phyloP scores from a whole-genome alignment of 2,329 filamentous ascomycete genomes.

The Xylaria sp. region DNA sequence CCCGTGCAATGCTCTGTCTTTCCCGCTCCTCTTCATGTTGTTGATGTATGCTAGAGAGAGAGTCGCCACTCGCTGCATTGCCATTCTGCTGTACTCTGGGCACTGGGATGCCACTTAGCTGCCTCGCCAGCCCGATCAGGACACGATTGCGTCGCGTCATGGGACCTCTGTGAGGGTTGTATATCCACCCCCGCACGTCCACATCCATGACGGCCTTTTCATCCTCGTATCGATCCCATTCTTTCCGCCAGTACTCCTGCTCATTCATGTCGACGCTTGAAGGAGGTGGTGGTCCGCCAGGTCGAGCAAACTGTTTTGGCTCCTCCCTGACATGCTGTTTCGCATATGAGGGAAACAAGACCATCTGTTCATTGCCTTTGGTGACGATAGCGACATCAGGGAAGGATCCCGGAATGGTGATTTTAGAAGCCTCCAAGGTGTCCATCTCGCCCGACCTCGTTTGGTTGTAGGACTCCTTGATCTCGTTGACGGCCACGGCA shows the following conservation, averaged over 20 bases:
- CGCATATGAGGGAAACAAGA: constrained; percentile 93
- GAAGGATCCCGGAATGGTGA: constrained; percentile 75
- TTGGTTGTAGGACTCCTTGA: constrained; percentile 64
- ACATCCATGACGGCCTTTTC: constrained; percentile 89
- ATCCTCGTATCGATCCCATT: constrained; percentile 82
- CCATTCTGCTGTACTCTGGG: constrained; percentile 55
- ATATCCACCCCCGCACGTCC: constrained; percentile 95
- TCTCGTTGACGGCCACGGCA: constrained; percentile 62
- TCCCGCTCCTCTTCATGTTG: constrained; percentile 58
- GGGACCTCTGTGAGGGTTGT: constrained; percentile 81
- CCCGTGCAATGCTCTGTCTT: constrained; percentile 70
- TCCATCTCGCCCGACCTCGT: constrained; percentile 51
- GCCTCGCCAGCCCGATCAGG: constrained; percentile 82
- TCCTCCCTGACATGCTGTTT: constrained; percentile 67
- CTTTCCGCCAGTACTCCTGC: constrained; percentile 75
- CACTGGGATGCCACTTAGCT: constrained; percentile 84
- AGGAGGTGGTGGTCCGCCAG: constrained; percentile 47
- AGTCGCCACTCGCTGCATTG: constrained; percentile 27
- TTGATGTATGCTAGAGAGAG: constrained; percentile 43
- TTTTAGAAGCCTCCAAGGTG: constrained; percentile 41
- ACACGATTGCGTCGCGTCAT: constrained; percentile 87
- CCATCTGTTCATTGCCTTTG: constrained; percentile 86
- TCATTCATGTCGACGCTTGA: constrained; percentile 58
- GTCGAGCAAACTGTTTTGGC: constrained; percentile 38
- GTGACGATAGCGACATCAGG: constrained; percentile 82